These are phyloP conservation scores for Chrysanthemum seticuspe DNA, from an alignment of 129 eudicot genomes.

Conservation along the genomic window DNA sequence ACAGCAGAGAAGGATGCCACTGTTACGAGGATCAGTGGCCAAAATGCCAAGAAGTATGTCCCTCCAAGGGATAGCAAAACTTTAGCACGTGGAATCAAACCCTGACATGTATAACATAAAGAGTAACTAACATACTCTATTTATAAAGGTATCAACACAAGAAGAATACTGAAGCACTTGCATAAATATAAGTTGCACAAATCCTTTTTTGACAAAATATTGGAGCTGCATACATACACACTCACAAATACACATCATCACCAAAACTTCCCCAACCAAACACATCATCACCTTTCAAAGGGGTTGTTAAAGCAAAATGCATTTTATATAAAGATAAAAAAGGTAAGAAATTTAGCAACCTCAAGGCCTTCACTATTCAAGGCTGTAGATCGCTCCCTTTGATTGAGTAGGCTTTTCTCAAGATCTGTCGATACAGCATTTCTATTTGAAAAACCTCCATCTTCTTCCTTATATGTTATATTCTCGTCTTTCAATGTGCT, in stretches of 20 bases:
- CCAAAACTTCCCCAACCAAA: no score
- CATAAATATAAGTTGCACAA: no score
- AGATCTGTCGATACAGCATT: conserved; percentile 62
- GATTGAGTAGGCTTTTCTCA: conserved; percentile 59
- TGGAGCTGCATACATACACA: no score
- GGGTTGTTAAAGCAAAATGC: not conserved
- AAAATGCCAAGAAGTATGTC: conserved; percentile 78
- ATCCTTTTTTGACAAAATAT: no score
- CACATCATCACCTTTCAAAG: no score
- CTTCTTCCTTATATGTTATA: conserved; percentile 58
- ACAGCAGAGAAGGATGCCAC: conserved; percentile 67
- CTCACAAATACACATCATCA: no score
- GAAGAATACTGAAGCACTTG: no score
- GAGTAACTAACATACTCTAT: conserved; percentile 7
- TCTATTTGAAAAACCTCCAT: conserved; percentile 62
- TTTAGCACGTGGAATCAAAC: conserved; percentile 89
- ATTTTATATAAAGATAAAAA: not conserved
- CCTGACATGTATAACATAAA: conserved; percentile 45
- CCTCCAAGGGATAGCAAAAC: conserved; percentile 87
- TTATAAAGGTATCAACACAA: not conserved
- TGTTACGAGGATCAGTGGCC: conserved; percentile 80
- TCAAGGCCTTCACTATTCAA: conserved; percentile 98
- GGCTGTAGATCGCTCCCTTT: conserved; percentile 81
- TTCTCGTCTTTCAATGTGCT: conserved; percentile 49
- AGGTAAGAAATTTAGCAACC: conserved; percentile 39